A percentile compares a stretch with the other conserved stretches of the same genome.
phyloP scores from a whole-genome alignment of 129 eudicot species.

The Escallonia herrerae region DNA sequence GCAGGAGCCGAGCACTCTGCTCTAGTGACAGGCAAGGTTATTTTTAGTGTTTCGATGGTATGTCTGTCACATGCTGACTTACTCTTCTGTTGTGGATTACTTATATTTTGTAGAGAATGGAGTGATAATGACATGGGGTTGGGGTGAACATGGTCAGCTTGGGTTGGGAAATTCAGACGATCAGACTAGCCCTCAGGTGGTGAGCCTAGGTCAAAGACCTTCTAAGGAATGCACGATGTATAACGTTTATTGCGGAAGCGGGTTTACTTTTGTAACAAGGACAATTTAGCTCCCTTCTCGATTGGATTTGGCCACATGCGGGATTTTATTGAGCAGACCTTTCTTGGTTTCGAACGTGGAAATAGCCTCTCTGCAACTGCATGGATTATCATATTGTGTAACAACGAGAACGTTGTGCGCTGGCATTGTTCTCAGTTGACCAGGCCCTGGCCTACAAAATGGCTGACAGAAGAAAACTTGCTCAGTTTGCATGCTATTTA shows the following conservation, averaged over 20 bases:
- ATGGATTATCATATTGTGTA: no score
- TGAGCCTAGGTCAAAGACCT: slow-evolving; percentile 22
- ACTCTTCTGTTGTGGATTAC: neutral
- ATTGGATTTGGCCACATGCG: no score
- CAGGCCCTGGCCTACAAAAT: no score
- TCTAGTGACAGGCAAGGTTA: slow-evolving; percentile 58
- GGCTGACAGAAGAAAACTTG: no score
- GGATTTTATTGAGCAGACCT: no score
- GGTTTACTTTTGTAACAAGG: slow-evolving; percentile 55
- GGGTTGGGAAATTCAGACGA: slow-evolving; percentile 71
- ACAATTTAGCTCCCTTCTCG: slow-evolving; percentile 4
- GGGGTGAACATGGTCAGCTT: slow-evolving; percentile 99
- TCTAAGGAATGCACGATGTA: slow-evolving; percentile 6
- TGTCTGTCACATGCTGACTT: neutral
- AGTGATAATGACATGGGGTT: slow-evolving; percentile 77
- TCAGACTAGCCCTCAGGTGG: slow-evolving; percentile 52
- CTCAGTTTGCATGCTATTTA: no score
- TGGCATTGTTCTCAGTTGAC: no score
- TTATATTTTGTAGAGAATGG: slow-evolving; percentile 45
- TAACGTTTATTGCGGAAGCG: slow-evolving; percentile 74
- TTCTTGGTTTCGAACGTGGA: no score
- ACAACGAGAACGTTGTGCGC: no score
- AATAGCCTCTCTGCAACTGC: no score
- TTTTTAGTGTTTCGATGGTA: neutral
- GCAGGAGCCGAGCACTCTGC: slow-evolving; percentile 97